These are phyloP conservation scores for Massarina eburnea DNA, from an alignment of 2,329 filamentous ascomycete species.

Conservation along the genomic window DNA sequence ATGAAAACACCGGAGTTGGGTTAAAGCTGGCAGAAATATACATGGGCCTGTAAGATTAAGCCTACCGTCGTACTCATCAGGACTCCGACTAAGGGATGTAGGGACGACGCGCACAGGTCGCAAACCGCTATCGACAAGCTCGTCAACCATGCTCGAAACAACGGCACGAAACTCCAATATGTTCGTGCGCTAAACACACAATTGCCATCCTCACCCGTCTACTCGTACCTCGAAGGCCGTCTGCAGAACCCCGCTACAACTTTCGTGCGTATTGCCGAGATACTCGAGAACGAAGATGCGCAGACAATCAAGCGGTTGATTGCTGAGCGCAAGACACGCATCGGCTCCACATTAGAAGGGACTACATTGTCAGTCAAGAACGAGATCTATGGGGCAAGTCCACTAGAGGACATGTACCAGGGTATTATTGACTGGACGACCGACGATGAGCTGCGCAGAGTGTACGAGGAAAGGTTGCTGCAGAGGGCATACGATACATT, in stretches of 20 bases:
- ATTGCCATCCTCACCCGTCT: slow-evolving; percentile 79
- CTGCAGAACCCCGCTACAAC: slow-evolving; percentile 77
- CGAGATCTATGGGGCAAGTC: slow-evolving; percentile 76
- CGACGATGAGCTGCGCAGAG: slow-evolving; percentile 80
- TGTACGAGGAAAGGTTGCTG: slow-evolving; percentile 88
- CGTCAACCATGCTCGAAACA: slow-evolving; percentile 68
- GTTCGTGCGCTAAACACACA: slow-evolving; percentile 74
- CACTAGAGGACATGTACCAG: slow-evolving; percentile 77
- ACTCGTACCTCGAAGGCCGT: slow-evolving; percentile 78
- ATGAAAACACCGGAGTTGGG: slow-evolving; percentile 73
- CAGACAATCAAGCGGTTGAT: slow-evolving; percentile 88
- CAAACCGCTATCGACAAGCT: slow-evolving; percentile 76
- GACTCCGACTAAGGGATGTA: slow-evolving; percentile 25
- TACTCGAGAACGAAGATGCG: slow-evolving; percentile 83
- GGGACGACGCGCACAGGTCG: slow-evolving; percentile 60
- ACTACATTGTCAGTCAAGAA: slow-evolving; percentile 86
- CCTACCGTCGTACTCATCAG: too few relatives aligned
- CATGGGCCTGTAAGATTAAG: slow-evolving; percentile 46
- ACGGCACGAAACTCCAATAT: slow-evolving; percentile 73
- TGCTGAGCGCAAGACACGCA: slow-evolving; percentile 80
- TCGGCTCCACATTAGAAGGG: slow-evolving; percentile 80
- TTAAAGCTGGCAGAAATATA: slow-evolving; percentile 75
- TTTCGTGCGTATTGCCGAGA: slow-evolving; percentile 79
- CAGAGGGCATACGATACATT: slow-evolving; percentile 79
- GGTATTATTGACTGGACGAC: slow-evolving; percentile 86